Conservation (phyloP, 192 early-diverging fungal species). For the Backusella luteola region DNA sequence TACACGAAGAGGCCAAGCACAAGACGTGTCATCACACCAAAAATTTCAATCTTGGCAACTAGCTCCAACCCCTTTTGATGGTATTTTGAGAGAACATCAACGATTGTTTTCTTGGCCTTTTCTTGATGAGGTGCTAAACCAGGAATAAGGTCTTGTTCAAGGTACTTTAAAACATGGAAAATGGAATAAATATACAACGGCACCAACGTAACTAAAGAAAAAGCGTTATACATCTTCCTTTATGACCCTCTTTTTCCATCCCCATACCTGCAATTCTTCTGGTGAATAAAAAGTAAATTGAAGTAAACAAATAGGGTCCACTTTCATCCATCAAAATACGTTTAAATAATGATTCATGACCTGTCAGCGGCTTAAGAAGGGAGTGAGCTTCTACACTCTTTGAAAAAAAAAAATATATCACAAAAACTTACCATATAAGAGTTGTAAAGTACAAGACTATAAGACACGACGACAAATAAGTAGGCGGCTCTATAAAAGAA, state of each 20-base stretch:
- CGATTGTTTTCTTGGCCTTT: slow-evolving; percentile 41
- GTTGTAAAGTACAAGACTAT: slow-evolving; percentile 30
- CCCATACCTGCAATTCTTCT: slow-evolving; percentile 27
- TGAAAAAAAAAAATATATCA: neutral
- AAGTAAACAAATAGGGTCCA: slow-evolving; percentile 23
- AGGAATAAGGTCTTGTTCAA: slow-evolving; percentile 11
- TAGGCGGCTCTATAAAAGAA: slow-evolving; percentile 24
- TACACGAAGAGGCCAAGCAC: slow-evolving; percentile 54
- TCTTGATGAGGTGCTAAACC: slow-evolving; percentile 32
- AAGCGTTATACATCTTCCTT: too few relatives aligned
- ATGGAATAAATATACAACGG: slow-evolving; percentile 32
- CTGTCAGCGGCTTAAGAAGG: neutral
- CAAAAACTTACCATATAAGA: slow-evolving; percentile 25
- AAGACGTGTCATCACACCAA: slow-evolving; percentile 63
- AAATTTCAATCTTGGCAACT: slow-evolving; percentile 68
- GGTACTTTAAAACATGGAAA: slow-evolving; percentile 28
- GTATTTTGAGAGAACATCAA: slow-evolving; percentile 49
- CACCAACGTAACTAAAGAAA: slow-evolving; percentile 14
- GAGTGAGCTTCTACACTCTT: neutral
- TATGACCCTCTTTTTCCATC: too few relatives aligned
- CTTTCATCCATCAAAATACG: slow-evolving; percentile 32
- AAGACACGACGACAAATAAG: slow-evolving; percentile 14
- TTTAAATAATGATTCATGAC: slow-evolving; percentile 6
- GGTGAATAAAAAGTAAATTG: slow-evolving; percentile 27
- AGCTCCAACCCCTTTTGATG: slow-evolving; percentile 58